Conservation (phyloP, 192 early-diverging fungal genomes). For the Linnemannia zychae region DNA sequence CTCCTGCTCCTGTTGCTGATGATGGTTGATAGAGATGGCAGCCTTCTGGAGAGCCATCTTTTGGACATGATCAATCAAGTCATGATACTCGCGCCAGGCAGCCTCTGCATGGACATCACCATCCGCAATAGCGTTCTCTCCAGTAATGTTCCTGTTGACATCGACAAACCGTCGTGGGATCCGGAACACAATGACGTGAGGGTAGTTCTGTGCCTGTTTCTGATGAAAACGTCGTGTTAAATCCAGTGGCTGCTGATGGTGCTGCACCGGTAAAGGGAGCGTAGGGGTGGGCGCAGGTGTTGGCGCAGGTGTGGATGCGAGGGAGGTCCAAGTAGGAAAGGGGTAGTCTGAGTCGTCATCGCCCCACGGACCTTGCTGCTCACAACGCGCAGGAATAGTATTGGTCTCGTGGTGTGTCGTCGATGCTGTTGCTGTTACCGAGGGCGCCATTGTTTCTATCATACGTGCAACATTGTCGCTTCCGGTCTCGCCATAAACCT, state of each 20-base stretch:
- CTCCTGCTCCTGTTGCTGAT: background rate
- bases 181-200: slow-evolving; percentile 46
- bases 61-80: slow-evolving; percentile 47
- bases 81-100: slow-evolving; percentile 51
- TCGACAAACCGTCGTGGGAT: slow-evolving; percentile 32
- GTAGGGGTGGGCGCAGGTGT: background rate
- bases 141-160: slow-evolving; percentile 40
- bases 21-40: background rate
- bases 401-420: background rate
- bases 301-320: background rate
- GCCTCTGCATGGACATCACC: slow-evolving; percentile 19
- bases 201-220: slow-evolving; percentile 5
- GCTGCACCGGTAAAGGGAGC: background rate
- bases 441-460: background rate
- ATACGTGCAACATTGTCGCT: background rate
- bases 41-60: slow-evolving; percentile 15
- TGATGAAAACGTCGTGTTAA: background rate
- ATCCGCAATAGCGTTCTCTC: slow-evolving; percentile 48
- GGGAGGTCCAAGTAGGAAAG: slow-evolving; percentile 3
- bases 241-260: slow-evolving; percentile 1
- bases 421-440: background rate
- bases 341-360: slow-evolving; percentile 26
- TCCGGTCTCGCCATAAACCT: background rate
- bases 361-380: slow-evolving; percentile 39
- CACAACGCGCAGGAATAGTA: slow-evolving; percentile 13